Evolutionary conservation across 2,329 filamentous ascomycete genomes (phyloP), one percentile per base, ranked within the genome.

Genomic region (Beauveria scarabaeidicola): DNA sequence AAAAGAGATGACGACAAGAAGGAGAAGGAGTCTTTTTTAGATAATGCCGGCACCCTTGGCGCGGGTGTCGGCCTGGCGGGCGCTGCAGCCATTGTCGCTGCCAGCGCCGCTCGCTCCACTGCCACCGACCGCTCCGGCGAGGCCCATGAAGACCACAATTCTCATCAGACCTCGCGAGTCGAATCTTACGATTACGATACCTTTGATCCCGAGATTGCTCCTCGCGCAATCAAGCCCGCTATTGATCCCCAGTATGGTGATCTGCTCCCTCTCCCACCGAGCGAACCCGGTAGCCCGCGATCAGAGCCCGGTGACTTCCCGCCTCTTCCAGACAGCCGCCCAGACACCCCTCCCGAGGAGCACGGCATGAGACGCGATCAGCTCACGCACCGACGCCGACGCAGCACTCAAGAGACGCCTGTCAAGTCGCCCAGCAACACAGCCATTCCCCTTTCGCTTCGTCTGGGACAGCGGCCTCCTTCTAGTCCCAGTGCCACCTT

Each of bases 1-100:
- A 70, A 61, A 64, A 74, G 73, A 53, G 73, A 75, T 60, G 74
- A 76, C 52, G 71, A 72, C 56, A 69, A 64, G 41, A 58, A 59
- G 29, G 67, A 70, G 63, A 74, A 75, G 71, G 72, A 79, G 75
- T 83, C 83, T 86, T 86, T 87, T 86, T 86, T 86, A 86, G 84
- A 74, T 86, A 83, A 81, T 79, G 81, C 84, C 83, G 83, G 77
- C 80, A 86, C 79, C 80, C 77, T 81, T 83, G 83, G 83, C 83
- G 81, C 80, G 78, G 83, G 83, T 86, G 84, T 76, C 83, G 84
- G 84, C 81, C 70, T 81, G 73, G 78, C 76, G 75, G 77, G 78
- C 73, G 77, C 75, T 70, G 77, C 73, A 64, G 73, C 72, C 68
- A 74, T 72, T 61, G 64, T 73, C 64, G 69, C 72, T 67, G 70